phyloP scores from a whole-genome alignment of 225 moss, liverwort and hornwort genomes.

The Pseudoscleropodium purum region DNA sequence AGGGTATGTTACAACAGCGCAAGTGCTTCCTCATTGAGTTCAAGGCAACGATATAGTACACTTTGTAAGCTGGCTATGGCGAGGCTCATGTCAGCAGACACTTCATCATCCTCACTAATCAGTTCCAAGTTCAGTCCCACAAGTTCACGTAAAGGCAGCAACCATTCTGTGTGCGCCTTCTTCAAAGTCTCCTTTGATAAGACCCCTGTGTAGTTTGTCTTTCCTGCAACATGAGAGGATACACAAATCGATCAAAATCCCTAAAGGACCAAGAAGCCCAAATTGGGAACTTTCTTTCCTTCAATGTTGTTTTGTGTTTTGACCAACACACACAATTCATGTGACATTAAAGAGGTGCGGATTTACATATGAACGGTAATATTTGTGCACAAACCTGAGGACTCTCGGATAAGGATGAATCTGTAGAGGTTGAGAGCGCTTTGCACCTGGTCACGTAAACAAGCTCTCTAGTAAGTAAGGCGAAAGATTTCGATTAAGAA shows the following conservation, averaged over 20 bases:
- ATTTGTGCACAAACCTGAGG: conserved; percentile 38
- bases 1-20: not conserved
- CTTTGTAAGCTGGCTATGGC: conserved; percentile 44
- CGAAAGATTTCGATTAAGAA: not conserved
- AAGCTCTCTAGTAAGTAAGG: not conserved
- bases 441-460: conserved; percentile 33
- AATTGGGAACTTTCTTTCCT: not conserved
- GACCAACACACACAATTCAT: not conserved
- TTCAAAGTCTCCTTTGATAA: conserved; percentile 38
- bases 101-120: conserved; percentile 6
- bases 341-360: not conserved
- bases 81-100: conserved; percentile 17
- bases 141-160: conserved; percentile 43
- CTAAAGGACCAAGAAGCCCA: no score
- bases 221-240: conserved; percentile 23
- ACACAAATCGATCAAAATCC: not conserved
- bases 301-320: not conserved
- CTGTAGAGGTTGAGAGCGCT: conserved; percentile 82
- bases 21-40: conserved; percentile 38
- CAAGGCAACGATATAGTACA: conserved; percentile 55
- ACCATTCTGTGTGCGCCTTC: conserved; percentile 38
- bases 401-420: conserved; percentile 73
- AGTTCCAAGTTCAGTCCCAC: conserved; percentile 9
- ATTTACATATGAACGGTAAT: not conserved
- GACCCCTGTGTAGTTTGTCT: conserved; percentile 57